Percentiles rank a stretch among this genome's conserved stretches.
Evolutionary conservation across 1,284 basidiomycete species (phyloP).

Genomic region (Moniliella sp.): DNA sequence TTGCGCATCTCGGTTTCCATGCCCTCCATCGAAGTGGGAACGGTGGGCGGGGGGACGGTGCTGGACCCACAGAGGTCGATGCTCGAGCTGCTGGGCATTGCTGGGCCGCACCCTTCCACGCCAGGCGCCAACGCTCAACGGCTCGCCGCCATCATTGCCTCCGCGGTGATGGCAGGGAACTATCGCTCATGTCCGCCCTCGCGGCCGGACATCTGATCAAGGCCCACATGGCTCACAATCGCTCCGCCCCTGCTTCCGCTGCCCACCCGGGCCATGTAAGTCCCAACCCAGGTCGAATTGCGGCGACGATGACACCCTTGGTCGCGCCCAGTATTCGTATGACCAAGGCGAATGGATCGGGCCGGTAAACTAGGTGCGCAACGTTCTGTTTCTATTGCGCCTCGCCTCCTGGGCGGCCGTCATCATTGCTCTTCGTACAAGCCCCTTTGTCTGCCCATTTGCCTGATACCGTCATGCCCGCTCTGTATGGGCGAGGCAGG

Average conservation of each 20-base stretch:
- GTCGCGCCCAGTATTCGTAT: too few relatives aligned
- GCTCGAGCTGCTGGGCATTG: constrained; percentile 30
- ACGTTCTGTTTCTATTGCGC: too few relatives aligned
- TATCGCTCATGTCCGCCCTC: constrained; percentile 29
- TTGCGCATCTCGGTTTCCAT: constrained; percentile 41
- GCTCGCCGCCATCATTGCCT: constrained; percentile 28
- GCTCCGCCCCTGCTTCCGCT: constrained; percentile 21
- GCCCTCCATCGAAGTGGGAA: constrained; percentile 38
- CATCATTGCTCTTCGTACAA: too few relatives aligned
- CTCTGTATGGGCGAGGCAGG: too few relatives aligned
- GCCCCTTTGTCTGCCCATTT: too few relatives aligned
- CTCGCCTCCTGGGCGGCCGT: too few relatives aligned
- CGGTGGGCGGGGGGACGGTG: constrained; percentile 73
- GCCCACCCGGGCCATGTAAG: constrained; percentile 27
- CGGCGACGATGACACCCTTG: constrained; percentile 18
- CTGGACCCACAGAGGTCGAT: constrained; percentile 25
- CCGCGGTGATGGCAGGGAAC: constrained; percentile 32
- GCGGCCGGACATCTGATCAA: constrained; percentile 29
- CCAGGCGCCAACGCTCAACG: constrained; percentile 32
- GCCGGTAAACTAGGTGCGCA: too few relatives aligned
- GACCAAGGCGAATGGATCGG: too few relatives aligned
- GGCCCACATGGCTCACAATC: constrained; percentile 33
- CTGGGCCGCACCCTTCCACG: constrained; percentile 17
- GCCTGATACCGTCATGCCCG: too few relatives aligned
- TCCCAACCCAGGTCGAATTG: constrained; percentile 21